Evolutionary conservation across 371 early-diverging fungal species (phyloP).

Genomic region (Rhizopus arrhizus): DNA sequence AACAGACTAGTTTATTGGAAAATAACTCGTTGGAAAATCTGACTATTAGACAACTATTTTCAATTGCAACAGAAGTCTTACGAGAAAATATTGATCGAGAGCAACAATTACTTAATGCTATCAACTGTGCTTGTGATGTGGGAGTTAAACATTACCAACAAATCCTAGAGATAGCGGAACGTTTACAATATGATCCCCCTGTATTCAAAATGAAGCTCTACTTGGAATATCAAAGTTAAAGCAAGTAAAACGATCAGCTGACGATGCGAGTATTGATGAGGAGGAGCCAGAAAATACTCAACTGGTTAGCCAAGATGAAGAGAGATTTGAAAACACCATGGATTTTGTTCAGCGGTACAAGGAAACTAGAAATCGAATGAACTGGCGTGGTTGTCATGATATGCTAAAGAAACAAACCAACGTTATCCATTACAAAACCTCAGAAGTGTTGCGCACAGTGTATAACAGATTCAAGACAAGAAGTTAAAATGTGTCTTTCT

Average conservation of each 20-base stretch:
- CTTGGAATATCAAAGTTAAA: constrained; percentile 17
- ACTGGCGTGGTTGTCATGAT: constrained; percentile 21
- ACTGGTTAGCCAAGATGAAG: constrained; percentile 21
- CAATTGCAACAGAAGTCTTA: constrained; percentile 20
- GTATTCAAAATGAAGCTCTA: constrained; percentile 17
- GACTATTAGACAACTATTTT: constrained; percentile 12
- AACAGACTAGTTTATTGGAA: constrained; percentile 16
- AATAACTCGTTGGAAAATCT: constrained; percentile 10
- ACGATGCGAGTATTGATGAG: constrained; percentile 13
- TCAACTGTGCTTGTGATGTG: constrained; percentile 19
- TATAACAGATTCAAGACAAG: constrained; percentile 21
- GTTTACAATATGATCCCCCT: constrained; percentile 19
- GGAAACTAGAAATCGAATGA: constrained; percentile 20
- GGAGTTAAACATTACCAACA: constrained; percentile 17
- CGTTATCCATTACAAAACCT: constrained; percentile 19
- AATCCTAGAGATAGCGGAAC: constrained; percentile 16
- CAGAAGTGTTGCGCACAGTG: constrained; percentile 19
- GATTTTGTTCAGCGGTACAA: constrained; percentile 18
- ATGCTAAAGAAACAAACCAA: constrained; percentile 17
- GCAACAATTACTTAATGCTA: constrained; percentile 17
- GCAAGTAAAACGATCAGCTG: constrained; percentile 16
- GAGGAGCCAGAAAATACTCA: constrained; percentile 19
- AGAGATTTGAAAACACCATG: constrained; percentile 19
- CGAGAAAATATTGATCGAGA: constrained; percentile 18
- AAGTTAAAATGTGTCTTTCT: constrained; percentile 22